A percentile compares a stretch with the other conserved stretches of the same genome.
phyloP scores from a whole-genome alignment of 1,284 basidiomycete species.

The Mycena citricolor region DNA sequence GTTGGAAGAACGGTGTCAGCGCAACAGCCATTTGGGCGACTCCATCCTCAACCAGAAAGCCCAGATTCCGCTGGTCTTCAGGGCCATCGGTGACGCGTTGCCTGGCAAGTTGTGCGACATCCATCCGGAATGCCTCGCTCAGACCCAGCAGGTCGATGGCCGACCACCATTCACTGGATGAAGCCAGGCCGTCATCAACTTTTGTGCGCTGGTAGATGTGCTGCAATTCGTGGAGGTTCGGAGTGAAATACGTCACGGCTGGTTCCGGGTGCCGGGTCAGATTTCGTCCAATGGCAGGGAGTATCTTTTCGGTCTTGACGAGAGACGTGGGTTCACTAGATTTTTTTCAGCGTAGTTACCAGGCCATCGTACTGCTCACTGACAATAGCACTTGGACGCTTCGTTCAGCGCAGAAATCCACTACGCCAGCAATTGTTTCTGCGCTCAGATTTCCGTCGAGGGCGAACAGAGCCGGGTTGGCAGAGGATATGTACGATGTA shows the following conservation, averaged over 20 bases:
- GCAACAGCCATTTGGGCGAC: conserved; percentile 77
- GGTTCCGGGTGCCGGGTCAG: conserved; percentile 30
- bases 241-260: conserved; percentile 70
- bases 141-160: conserved; percentile 62
- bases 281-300: conserved; percentile 56
- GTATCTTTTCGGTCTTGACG: conserved; percentile 70
- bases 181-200: conserved; percentile 47
- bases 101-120: conserved; percentile 60
- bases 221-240: conserved; percentile 77
- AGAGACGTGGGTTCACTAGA: conserved; percentile 85
- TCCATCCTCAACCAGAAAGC: conserved; percentile 68
- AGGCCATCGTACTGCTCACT: conserved; percentile 27
- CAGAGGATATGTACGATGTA: conserved; percentile 21
- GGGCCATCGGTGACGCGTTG: conserved; percentile 40
- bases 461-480: conserved; percentile 60
- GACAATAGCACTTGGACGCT: conserved; percentile 65
- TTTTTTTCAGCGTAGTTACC: neutral
- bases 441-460: conserved; percentile 82
- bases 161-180: conserved; percentile 62
- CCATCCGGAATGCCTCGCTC: conserved; percentile 60
- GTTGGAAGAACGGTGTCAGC: conserved; percentile 78
- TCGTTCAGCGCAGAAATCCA: conserved; percentile 47
- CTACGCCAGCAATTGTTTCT: conserved; percentile 50
- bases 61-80: conserved; percentile 43
- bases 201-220: conserved; percentile 59